Percentiles rank a stretch among this genome's conserved stretches.
phyloP scores from a whole-genome alignment of 768 basidiomycete species.

The Serendipita indica region DNA sequence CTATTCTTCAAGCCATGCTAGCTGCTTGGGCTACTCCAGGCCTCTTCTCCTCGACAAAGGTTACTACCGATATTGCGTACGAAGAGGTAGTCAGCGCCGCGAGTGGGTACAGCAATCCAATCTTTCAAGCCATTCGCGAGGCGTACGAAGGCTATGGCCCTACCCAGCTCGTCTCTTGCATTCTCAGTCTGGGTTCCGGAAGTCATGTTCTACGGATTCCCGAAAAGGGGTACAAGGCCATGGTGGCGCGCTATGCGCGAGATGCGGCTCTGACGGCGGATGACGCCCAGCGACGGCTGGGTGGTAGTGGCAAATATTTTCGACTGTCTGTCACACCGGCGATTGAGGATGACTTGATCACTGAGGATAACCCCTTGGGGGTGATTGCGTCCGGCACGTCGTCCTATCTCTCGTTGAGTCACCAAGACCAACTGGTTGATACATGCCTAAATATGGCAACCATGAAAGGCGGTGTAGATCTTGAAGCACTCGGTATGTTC shows the following conservation, averaged over 20 bases:
- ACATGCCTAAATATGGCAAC: background rate
- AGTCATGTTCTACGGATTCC: background rate
- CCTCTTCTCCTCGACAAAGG: background rate
- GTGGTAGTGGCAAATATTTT: background rate
- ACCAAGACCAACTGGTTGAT: background rate
- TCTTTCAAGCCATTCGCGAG: background rate
- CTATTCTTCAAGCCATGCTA: background rate
- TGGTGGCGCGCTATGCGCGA: background rate
- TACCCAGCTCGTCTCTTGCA: background rate
- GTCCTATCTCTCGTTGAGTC: background rate
- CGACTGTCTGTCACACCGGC: background rate
- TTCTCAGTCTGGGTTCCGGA: constrained; percentile 1
- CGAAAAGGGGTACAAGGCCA: background rate
- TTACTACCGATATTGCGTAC: background rate
- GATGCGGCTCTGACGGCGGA: background rate
- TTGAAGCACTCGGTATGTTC: background rate
- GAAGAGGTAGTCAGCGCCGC: constrained; percentile 1
- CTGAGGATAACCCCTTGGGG: background rate
- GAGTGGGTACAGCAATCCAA: constrained; percentile 2
- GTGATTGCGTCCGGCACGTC: background rate
- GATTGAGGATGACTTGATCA: background rate
- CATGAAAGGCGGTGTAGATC: background rate
- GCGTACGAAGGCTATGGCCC: background rate
- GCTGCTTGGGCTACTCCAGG: background rate
- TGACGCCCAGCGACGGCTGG: background rate